Percentiles rank a stretch among this genome's conserved stretches.
Conservation (phyloP, 2,329 filamentous ascomycete genomes). For the Beauveria asiatica region DNA sequence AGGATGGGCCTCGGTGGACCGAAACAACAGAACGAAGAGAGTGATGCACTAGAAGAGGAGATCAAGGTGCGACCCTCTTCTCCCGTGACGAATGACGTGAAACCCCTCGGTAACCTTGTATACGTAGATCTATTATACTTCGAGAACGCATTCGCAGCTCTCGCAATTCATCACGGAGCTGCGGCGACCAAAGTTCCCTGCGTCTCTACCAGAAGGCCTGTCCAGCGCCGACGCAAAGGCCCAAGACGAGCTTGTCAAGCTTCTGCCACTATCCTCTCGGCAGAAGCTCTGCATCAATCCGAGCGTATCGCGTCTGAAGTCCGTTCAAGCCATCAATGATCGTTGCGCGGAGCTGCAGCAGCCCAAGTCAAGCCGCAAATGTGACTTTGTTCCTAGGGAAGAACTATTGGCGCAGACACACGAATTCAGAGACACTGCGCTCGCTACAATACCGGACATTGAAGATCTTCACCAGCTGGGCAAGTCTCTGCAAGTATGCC, state of each 20-base stretch:
- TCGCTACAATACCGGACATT: conserved; percentile 85
- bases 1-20: conserved; percentile 45
- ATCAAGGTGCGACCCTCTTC: conserved; percentile 47
- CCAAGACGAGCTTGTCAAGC: conserved; percentile 50
- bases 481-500: conserved; percentile 72
- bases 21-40: conserved; percentile 28
- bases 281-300: conserved; percentile 89
- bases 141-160: conserved; percentile 84
- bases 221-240: conserved; percentile 17
- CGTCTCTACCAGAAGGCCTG: conserved; percentile 50
- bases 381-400: conserved; percentile 68
- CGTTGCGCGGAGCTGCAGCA: conserved; percentile 86
- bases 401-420: conserved; percentile 64
- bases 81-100: neutral
- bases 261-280: conserved; percentile 75
- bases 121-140: conserved; percentile 73
- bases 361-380: conserved; percentile 49
- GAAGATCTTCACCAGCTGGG: conserved; percentile 80
- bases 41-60: conserved; percentile 49
- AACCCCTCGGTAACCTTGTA: conserved; percentile 21
- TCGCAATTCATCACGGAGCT: conserved; percentile 82
- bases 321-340: conserved; percentile 82
- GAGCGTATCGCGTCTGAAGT: conserved; percentile 61
- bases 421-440: conserved; percentile 74
- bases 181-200: conserved; percentile 66